Conservation (phyloP, 495 filamentous ascomycete genomes). For the Penicillium soppii region DNA sequence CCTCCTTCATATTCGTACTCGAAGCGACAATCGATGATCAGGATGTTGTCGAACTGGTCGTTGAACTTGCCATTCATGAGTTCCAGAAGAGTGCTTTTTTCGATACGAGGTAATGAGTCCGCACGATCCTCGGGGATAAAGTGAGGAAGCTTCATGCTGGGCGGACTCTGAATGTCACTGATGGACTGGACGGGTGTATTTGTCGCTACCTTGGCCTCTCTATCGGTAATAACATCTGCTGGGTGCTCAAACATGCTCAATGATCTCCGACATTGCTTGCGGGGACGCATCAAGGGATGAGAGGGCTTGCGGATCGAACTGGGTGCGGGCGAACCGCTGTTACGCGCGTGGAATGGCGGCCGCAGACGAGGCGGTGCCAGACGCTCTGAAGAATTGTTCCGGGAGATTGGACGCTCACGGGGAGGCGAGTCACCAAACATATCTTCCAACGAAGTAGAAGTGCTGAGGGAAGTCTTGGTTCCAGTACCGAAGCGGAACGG, state of each 20-base stretch:
- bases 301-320: conserved; percentile 69
- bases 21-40: conserved; percentile 95
- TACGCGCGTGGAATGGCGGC: conserved; percentile 58
- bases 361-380: conserved; percentile 55
- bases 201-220: conserved; percentile 54
- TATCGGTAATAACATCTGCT: conserved; percentile 77
- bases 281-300: conserved; percentile 70
- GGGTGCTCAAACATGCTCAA: conserved; percentile 97
- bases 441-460: conserved; percentile 68
- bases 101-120: conserved; percentile 84
- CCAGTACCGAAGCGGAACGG: conserved; percentile 72
- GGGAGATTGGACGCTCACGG: conserved; percentile 52
- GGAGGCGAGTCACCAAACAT: conserved; percentile 79
- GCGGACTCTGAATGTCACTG: conserved; percentile 71
- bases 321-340: conserved; percentile 69
- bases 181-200: conserved; percentile 64
- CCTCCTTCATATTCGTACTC: conserved; percentile 98
- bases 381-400: conserved; percentile 32
- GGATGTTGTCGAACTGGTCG: conserved; percentile 67
- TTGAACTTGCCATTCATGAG: conserved; percentile 86
- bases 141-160: conserved; percentile 75
- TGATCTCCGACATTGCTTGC: conserved; percentile 86
- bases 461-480: conserved; percentile 51
- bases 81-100: conserved; percentile 71
- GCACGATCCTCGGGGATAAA: conserved; percentile 78